A percentile compares a stretch with the other conserved stretches of the same genome.
Evolutionary conservation across 768 basidiomycete species (phyloP).

Genomic region (Tricholoma matsutake): DNA sequence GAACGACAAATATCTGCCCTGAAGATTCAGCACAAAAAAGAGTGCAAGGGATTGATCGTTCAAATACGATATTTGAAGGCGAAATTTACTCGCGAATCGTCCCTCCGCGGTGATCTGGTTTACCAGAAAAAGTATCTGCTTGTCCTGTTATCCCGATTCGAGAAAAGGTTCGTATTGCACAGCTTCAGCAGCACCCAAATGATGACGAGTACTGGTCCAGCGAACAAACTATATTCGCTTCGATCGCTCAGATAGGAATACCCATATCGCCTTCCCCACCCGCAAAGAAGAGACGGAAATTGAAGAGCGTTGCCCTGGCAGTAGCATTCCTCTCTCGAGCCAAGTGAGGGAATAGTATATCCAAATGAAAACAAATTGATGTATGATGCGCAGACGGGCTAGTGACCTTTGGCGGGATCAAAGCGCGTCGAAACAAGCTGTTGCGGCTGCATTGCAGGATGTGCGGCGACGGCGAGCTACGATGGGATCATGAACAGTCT

Average conservation of each 20-base stretch:
- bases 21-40: constrained; percentile 71
- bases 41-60: constrained; percentile 87
- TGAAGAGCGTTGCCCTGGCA: constrained; percentile 55
- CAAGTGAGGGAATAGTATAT: constrained; percentile 43
- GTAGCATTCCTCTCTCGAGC: constrained; percentile 64
- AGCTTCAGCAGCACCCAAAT: neutral
- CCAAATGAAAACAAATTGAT: neutral
- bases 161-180: constrained; percentile 56
- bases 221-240: constrained; percentile 68
- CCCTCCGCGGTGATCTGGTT: constrained; percentile 68
- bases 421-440: constrained; percentile 53
- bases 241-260: constrained; percentile 76
- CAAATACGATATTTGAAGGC: constrained; percentile 92
- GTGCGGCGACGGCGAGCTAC: constrained; percentile 52
- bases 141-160: constrained; percentile 63
- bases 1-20: constrained; percentile 50
- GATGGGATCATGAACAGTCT: constrained; percentile 10
- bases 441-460: constrained; percentile 67
- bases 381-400: constrained; percentile 42
- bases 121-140: constrained; percentile 91
- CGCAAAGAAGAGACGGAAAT: constrained; percentile 39
- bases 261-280: constrained; percentile 40
- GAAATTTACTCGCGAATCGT: constrained; percentile 83
- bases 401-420: constrained; percentile 66
- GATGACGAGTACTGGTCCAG: constrained; percentile 31